phyloP scores from a whole-genome alignment of 805 yeast genomes.

The Candida fluviatilis region DNA sequence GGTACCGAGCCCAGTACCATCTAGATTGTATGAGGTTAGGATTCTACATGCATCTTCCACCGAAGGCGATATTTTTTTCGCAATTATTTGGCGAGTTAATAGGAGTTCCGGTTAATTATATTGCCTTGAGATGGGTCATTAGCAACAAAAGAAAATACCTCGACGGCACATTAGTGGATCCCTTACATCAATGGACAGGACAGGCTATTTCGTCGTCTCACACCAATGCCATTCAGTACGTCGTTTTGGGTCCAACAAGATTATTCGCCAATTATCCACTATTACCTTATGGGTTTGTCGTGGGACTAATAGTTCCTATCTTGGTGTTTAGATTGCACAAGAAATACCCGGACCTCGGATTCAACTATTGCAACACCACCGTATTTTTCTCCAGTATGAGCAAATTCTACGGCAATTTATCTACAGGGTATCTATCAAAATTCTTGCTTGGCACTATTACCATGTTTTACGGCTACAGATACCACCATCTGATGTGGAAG shows the following conservation, averaged over 20 bases:
- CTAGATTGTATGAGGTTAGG: conserved; percentile 37
- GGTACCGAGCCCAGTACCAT: conserved; percentile 46
- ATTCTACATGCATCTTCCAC: conserved; percentile 51
- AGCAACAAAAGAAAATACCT: conserved; percentile 34
- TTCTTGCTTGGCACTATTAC: conserved; percentile 46
- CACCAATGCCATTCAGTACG: conserved; percentile 49
- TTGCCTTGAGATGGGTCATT: conserved; percentile 46
- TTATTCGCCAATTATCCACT: conserved; percentile 39
- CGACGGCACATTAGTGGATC: conserved; percentile 33
- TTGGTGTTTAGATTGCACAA: conserved; percentile 25
- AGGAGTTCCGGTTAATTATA: conserved; percentile 51
- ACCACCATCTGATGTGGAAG: conserved; percentile 37
- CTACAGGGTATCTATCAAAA: conserved; percentile 46
- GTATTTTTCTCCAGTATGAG: conserved; percentile 47
- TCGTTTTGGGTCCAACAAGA: conserved; percentile 45
- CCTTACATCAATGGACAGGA: conserved; percentile 51
- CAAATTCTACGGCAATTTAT: conserved; percentile 45
- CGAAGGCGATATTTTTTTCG: conserved; percentile 45
- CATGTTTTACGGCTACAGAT: conserved; percentile 42
- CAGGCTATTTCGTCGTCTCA: conserved; percentile 38
- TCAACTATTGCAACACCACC: conserved; percentile 43
- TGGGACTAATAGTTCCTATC: conserved; percentile 39
- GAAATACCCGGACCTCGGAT: conserved; percentile 22
- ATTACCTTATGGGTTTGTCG: conserved; percentile 41
- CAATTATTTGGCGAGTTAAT: conserved; percentile 50